Conservation (phyloP, 2,329 filamentous ascomycete species). For the Trichoderma koningii region DNA sequence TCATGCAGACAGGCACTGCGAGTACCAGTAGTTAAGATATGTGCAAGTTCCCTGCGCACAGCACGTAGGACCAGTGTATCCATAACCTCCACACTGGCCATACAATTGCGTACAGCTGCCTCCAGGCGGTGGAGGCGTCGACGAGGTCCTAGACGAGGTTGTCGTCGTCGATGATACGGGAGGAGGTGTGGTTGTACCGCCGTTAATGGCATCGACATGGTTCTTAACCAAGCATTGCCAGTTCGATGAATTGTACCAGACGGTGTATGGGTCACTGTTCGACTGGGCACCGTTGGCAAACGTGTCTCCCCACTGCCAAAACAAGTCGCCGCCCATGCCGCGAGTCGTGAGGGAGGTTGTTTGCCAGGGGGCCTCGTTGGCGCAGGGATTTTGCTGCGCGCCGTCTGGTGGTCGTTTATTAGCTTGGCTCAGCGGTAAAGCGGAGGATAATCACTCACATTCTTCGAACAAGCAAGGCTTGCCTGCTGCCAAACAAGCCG, state of each 20-base stretch:
- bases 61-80: background rate
- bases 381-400: constrained; percentile 34
- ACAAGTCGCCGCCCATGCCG: constrained; percentile 43
- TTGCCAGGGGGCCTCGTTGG: constrained; percentile 54
- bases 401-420: constrained; percentile 31
- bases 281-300: constrained; percentile 45
- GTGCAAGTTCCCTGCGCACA: constrained; percentile 6
- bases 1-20: background rate
- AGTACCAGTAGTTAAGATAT: constrained; percentile 2
- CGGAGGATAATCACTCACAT: constrained; percentile 32
- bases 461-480: constrained; percentile 41
- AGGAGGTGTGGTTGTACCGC: constrained; percentile 4
- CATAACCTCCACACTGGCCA: constrained; percentile 11
- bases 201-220: constrained; percentile 39
- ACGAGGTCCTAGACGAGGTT: background rate
- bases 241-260: constrained; percentile 46
- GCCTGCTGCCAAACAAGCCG: constrained; percentile 35
- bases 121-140: background rate
- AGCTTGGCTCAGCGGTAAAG: background rate
- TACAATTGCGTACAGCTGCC: constrained; percentile 4
- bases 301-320: constrained; percentile 47
- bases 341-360: constrained; percentile 36
- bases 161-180: background rate
- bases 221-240: constrained; percentile 50
- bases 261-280: constrained; percentile 48